Evolutionary conservation across 2,329 filamentous ascomycete genomes (phyloP).

Genomic region (Shiraia bambusicola): DNA sequence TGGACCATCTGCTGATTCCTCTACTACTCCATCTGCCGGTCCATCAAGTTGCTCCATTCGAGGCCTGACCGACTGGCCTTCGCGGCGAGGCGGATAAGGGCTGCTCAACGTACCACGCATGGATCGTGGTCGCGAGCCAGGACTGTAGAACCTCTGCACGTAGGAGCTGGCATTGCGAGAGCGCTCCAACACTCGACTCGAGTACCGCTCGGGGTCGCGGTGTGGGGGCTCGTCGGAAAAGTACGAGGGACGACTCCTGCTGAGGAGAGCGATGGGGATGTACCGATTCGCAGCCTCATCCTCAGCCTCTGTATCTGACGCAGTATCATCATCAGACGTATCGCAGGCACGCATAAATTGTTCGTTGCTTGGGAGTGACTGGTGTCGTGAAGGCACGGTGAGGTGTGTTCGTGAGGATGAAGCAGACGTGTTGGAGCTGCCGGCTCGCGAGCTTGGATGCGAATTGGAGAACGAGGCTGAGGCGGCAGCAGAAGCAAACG

Average conservation of each 20-base stretch:
- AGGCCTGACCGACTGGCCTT: no score
- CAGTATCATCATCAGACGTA: slow-evolving; percentile 45
- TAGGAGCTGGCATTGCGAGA: slow-evolving; percentile 31
- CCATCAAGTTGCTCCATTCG: no score
- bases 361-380: slow-evolving; percentile 35
- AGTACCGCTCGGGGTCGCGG: slow-evolving; percentile 31
- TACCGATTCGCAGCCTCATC: slow-evolving; percentile 21
- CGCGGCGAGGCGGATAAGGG: not conserved
- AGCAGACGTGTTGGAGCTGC: slow-evolving; percentile 46
- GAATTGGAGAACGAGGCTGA: slow-evolving; percentile 52
- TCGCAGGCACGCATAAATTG: slow-evolving; percentile 56
- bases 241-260: slow-evolving; percentile 22
- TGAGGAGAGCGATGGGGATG: slow-evolving; percentile 7
- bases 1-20: slow-evolving; percentile 18
- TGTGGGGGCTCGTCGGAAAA: slow-evolving; percentile 30
- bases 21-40: not conserved
- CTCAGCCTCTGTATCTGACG: slow-evolving; percentile 57
- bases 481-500: slow-evolving; percentile 70
- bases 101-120: slow-evolving; percentile 2
- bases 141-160: slow-evolving; percentile 31
- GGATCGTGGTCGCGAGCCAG: slow-evolving; percentile 3
- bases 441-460: slow-evolving; percentile 45
- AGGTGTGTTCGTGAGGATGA: slow-evolving; percentile 42
- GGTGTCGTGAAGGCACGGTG: slow-evolving; percentile 41
- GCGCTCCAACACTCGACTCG: slow-evolving; percentile 29